These are phyloP conservation scores for Penicillium odoratum DNA, from an alignment of 495 filamentous ascomycete species.

Conservation along the genomic window DNA sequence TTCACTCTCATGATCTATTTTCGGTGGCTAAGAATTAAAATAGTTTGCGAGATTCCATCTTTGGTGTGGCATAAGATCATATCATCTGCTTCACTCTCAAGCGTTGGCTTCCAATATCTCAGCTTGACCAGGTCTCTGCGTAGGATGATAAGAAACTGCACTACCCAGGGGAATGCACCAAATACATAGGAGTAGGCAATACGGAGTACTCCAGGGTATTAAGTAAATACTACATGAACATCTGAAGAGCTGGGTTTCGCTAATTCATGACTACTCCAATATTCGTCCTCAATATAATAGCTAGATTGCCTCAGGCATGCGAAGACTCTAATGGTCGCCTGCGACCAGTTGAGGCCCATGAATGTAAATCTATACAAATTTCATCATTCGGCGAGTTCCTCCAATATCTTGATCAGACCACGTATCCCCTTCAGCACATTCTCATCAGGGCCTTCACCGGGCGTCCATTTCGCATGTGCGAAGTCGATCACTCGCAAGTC, in stretches of 20 bases:
- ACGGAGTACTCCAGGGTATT: no score
- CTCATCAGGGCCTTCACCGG: conserved; percentile 84
- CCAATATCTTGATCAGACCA: conserved; percentile 69
- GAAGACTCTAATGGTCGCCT: conserved; percentile 24
- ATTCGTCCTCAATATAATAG: not conserved
- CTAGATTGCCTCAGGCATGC: conserved; percentile 5
- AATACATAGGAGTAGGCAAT: no score
- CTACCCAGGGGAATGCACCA: no score
- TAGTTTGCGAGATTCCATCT: not conserved
- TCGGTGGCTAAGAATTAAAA: no score
- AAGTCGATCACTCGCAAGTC: conserved; percentile 93
- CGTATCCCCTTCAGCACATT: conserved; percentile 76
- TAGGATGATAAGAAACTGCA: no score
- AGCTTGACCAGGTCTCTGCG: no score
- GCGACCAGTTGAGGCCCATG: conserved; percentile 26
- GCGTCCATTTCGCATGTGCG: conserved; percentile 86
- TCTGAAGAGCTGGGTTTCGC: not conserved
- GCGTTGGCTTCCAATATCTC: not conserved
- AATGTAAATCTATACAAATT: conserved; percentile 9
- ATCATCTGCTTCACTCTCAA: not conserved
- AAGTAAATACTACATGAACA: no score
- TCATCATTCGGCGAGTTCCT: conserved; percentile 51
- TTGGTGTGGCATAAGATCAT: not conserved
- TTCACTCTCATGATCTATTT: not conserved
- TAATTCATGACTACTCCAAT: not conserved